Conservation (phyloP, 805 yeast species). For the Debaryomyces prosopidis region DNA sequence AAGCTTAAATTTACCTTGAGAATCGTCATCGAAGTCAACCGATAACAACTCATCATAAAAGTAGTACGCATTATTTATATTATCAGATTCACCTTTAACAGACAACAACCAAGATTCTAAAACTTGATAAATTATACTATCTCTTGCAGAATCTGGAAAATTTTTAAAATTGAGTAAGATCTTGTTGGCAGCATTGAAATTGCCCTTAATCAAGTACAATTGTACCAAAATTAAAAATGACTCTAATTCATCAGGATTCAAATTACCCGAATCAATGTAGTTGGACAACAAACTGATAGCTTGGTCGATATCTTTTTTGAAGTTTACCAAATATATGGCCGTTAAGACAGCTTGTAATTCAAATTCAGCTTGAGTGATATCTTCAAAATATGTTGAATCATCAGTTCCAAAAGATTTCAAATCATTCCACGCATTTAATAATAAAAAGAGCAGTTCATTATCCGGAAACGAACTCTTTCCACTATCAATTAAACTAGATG, state of each 20-base stretch:
- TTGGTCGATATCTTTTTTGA: conserved; percentile 35
- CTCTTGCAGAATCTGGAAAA: conserved; percentile 44
- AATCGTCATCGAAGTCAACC: conserved; percentile 37
- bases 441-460: conserved; percentile 33
- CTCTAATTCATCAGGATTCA: conserved; percentile 36
- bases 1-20: conserved; percentile 32
- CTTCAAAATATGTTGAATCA: conserved; percentile 44
- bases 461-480: conserved; percentile 36
- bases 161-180: conserved; percentile 30
- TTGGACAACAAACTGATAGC: conserved; percentile 32
- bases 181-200: conserved; percentile 32
- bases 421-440: conserved; percentile 44
- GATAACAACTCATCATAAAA: conserved; percentile 82
- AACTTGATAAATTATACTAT: conserved; percentile 73
- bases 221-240: conserved; percentile 42
- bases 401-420: conserved; percentile 44
- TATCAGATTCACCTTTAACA: conserved; percentile 41
- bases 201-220: conserved; percentile 39
- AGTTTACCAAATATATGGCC: conserved; percentile 36
- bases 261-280: conserved; percentile 25
- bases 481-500: conserved; percentile 36
- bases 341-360: conserved; percentile 45
- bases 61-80: conserved; percentile 46
- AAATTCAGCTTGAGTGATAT: conserved; percentile 30
- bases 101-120: conserved; percentile 68